Evolutionary conservation across 2,329 filamentous ascomycete species (phyloP).

Genomic region (Arthrobotrys sphaeroides): DNA sequence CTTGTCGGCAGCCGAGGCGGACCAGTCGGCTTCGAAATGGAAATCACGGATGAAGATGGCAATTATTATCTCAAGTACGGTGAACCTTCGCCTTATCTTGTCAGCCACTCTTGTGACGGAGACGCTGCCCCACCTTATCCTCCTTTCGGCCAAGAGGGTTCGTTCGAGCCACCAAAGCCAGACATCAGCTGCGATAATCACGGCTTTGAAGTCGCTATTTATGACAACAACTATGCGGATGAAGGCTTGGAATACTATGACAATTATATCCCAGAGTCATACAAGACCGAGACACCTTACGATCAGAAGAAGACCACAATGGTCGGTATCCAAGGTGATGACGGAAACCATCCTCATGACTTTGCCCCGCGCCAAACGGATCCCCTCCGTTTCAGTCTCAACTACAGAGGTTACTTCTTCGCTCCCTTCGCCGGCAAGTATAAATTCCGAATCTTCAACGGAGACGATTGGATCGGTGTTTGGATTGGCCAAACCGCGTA

Average conservation of each 20-base stretch:
- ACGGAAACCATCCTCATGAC: neutral
- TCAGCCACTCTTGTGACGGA: neutral
- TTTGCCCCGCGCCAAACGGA: neutral
- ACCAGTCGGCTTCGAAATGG: neutral
- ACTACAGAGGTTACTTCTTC: slow-evolving; percentile 10
- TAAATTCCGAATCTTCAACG: neutral
- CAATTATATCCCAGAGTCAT: neutral
- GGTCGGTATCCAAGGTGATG: neutral
- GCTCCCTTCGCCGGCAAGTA: neutral
- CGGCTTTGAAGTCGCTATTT: neutral
- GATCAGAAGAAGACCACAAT: neutral
- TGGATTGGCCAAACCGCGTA: neutral
- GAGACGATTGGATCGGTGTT: slow-evolving; percentile 5
- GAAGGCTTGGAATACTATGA: neutral
- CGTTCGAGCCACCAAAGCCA: neutral
- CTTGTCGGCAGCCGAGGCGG: neutral
- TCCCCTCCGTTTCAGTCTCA: neutral
- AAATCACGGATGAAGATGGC: neutral
- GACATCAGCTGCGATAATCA: neutral
- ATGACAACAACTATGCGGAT: neutral
- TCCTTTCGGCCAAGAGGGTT: neutral
- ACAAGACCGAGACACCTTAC: neutral
- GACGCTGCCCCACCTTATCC: neutral
- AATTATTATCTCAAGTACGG: slow-evolving; percentile 5
- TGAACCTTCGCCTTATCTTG: neutral